phyloP scores from a whole-genome alignment of 352 stramenopile species.

The Phytopythium sindhum region DNA sequence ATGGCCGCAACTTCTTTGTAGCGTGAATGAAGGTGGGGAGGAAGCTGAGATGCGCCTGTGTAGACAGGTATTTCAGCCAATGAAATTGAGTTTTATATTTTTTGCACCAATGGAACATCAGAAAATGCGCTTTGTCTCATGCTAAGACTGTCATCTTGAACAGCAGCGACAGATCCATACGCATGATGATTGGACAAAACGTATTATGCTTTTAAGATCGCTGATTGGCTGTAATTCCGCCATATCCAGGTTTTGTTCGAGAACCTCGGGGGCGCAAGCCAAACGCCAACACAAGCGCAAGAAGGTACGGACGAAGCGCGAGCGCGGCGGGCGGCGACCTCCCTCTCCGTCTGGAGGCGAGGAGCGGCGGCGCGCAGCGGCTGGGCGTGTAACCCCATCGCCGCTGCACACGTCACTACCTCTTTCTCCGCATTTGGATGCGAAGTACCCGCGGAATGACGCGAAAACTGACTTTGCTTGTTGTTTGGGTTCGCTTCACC shows the following conservation, averaged over 20 bases:
- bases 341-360: not conserved
- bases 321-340: not conserved
- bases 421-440: not conserved
- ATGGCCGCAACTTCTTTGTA: constrained; percentile 1
- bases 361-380: too few species aligned
- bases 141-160: not conserved
- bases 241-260: not conserved
- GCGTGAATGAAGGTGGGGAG: not conserved
- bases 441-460: not conserved
- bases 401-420: not conserved
- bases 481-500: not conserved
- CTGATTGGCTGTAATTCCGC: not conserved
- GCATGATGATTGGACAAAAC: constrained; percentile 1
- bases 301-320: constrained; percentile 1
- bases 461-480: not conserved
- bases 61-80: not conserved
- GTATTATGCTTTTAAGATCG: too few species aligned
- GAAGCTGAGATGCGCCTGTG: not conserved
- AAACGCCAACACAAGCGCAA: constrained; percentile 1
- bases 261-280: not conserved
- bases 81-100: not conserved
- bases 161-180: not conserved
- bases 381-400: not conserved
- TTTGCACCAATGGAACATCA: not conserved
- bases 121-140: not conserved